Conservation (phyloP, 805 yeast genomes). For the Myxozyma lipomycoides region DNA sequence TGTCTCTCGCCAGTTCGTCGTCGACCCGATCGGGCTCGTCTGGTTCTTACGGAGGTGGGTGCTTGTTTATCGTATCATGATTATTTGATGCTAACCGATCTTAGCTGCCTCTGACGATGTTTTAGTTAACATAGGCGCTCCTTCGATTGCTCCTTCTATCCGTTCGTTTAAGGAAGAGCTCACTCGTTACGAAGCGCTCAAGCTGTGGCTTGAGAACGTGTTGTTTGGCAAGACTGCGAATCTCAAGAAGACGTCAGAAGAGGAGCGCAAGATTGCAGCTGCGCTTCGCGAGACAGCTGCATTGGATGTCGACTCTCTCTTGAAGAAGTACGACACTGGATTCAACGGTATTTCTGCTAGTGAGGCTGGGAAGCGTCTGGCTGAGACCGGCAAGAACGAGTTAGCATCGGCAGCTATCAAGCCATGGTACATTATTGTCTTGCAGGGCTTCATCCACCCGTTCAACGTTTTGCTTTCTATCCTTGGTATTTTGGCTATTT, state of each 20-base stretch:
- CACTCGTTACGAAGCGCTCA: constrained; percentile 7
- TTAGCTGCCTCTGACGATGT: constrained; percentile 14
- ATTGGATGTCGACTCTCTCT: constrained; percentile 13
- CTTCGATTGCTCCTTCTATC: constrained; percentile 7
- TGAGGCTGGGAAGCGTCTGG: constrained; percentile 17
- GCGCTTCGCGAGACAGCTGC: constrained; percentile 19
- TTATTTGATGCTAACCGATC: neutral
- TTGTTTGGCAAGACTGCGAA: constrained; percentile 28
- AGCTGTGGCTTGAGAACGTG: constrained; percentile 14
- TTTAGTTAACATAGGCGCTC: constrained; percentile 18
- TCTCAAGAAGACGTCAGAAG: constrained; percentile 21
- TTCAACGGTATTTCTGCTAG: constrained; percentile 15
- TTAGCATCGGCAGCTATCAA: constrained; percentile 22
- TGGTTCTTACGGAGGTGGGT: neutral
- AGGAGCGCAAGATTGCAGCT: constrained; percentile 22
- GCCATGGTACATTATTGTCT: constrained; percentile 23
- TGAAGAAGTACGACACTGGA: constrained; percentile 22
- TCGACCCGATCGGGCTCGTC: constrained; percentile 11
- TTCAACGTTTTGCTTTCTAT: constrained; percentile 24
- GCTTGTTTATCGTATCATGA: neutral
- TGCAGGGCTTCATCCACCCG: constrained; percentile 24
- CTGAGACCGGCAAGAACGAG: constrained; percentile 22
- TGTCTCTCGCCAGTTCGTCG: constrained; percentile 3
- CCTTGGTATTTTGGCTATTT: constrained; percentile 26
- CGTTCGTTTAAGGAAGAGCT: constrained; percentile 6